These are phyloP conservation scores for Phytopythium chamaehyphon DNA, from an alignment of 352 stramenopile species.

Conservation along the genomic window DNA sequence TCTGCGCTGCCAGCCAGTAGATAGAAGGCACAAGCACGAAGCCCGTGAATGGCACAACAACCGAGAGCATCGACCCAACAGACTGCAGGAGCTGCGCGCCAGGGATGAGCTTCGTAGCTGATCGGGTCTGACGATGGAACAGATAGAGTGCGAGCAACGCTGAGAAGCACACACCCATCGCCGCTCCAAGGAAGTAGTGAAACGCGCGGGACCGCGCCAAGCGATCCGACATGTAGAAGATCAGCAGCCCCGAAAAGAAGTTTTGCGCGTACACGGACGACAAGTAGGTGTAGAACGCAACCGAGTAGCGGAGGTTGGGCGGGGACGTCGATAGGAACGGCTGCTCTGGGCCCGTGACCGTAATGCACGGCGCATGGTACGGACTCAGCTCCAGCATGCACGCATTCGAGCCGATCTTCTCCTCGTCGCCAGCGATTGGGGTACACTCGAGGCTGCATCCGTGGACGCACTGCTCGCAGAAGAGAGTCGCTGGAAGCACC, in stretches of 20 bases:
- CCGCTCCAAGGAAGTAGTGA: slow-evolving; percentile 70
- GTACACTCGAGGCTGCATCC: slow-evolving; percentile 57
- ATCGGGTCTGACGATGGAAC: slow-evolving; percentile 71
- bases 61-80: slow-evolving; percentile 58
- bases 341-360: slow-evolving; percentile 44
- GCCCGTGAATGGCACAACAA: slow-evolving; percentile 69
- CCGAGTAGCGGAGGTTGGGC: slow-evolving; percentile 41
- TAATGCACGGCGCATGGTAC: slow-evolving; percentile 78
- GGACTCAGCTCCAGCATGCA: slow-evolving; percentile 70
- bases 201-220: slow-evolving; percentile 72
- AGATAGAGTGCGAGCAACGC: slow-evolving; percentile 74
- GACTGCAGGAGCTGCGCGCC: slow-evolving; percentile 66
- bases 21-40: slow-evolving; percentile 76
- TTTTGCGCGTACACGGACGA: slow-evolving; percentile 73
- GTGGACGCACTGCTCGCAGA: slow-evolving; percentile 72
- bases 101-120: slow-evolving; percentile 63
- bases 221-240: slow-evolving; percentile 65
- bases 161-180: slow-evolving; percentile 73
- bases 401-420: slow-evolving; percentile 3
- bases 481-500: slow-evolving; percentile 29
- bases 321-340: slow-evolving; percentile 48
- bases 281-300: slow-evolving; percentile 69
- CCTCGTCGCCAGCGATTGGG: slow-evolving; percentile 15
- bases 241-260: slow-evolving; percentile 57
- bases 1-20: slow-evolving; percentile 61